Evolutionary conservation across 164 flowering plant species (phyloP).

Genomic region (Cinnamomum micranthum): DNA sequence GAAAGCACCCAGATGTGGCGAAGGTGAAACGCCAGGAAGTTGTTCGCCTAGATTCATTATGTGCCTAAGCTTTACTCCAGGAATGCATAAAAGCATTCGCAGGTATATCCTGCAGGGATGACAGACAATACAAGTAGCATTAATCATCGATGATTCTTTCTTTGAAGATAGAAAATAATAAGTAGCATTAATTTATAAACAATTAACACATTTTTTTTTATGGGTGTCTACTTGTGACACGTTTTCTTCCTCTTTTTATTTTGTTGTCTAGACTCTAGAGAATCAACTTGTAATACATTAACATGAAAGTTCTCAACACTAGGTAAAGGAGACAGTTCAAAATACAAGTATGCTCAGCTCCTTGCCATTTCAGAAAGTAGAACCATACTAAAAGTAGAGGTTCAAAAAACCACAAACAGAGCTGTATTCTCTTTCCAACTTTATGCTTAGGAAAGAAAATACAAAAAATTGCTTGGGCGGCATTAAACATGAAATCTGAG

Average conservation of each 20-base stretch:
- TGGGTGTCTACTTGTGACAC: too few relatives aligned
- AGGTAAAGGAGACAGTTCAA: background rate
- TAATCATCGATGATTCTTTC: too few relatives aligned
- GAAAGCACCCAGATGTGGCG: slow-evolving; percentile 55
- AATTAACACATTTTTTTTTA: background rate
- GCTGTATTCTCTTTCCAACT: too few relatives aligned
- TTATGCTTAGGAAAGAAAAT: background rate
- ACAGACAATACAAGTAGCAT: background rate
- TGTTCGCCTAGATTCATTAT: slow-evolving; percentile 63
- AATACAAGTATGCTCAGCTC: background rate
- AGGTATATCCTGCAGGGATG: slow-evolving; percentile 67
- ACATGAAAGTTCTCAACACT: background rate
- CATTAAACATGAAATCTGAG: background rate
- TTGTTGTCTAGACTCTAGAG: background rate
- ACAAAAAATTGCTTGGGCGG: background rate
- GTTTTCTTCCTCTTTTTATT: too few relatives aligned
- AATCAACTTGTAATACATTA: background rate
- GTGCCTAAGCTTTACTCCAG: slow-evolving; percentile 82
- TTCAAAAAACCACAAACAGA: too few relatives aligned
- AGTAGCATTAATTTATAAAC: background rate
- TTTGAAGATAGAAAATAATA: background rate
- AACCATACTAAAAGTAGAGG: too few relatives aligned
- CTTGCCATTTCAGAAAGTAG: background rate
- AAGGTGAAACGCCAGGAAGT: slow-evolving; percentile 60
- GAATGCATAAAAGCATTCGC: slow-evolving; percentile 81